Evolutionary conservation across 2,329 filamentous ascomycete species (phyloP).

Genomic region (Aotearoamyces nothofagi): DNA sequence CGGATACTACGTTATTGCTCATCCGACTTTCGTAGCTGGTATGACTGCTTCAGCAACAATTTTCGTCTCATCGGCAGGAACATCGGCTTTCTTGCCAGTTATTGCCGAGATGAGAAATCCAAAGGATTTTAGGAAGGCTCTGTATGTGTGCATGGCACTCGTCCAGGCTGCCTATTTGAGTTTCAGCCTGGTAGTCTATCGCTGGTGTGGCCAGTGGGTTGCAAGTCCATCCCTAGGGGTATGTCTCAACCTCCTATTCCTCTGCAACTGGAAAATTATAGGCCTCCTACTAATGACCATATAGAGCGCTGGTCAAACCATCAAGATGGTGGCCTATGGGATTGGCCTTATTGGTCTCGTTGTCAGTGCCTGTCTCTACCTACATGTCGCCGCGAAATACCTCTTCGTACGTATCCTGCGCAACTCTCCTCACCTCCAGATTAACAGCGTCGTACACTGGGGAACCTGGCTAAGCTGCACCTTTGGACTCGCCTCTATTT

Average conservation of each 20-base stretch:
- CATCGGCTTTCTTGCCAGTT: constrained; percentile 45
- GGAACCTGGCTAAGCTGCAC: constrained; percentile 32
- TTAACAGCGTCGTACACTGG: constrained; percentile 36
- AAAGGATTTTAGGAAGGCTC: constrained; percentile 41
- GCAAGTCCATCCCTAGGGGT: constrained; percentile 46
- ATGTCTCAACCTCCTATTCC: neutral
- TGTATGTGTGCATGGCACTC: constrained; percentile 41
- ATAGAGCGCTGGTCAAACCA: constrained; percentile 37
- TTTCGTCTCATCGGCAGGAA: constrained; percentile 42
- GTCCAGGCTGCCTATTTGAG: constrained; percentile 40
- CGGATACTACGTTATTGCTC: constrained; percentile 38
- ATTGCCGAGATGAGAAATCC: constrained; percentile 50
- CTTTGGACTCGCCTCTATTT: constrained; percentile 23
- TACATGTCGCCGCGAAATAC: constrained; percentile 37
- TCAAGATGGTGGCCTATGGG: constrained; percentile 48
- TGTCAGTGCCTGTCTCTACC: constrained; percentile 25
- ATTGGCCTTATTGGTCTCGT: constrained; percentile 38
- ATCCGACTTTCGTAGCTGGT: constrained; percentile 40
- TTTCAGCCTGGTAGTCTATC: constrained; percentile 37
- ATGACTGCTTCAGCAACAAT: constrained; percentile 43
- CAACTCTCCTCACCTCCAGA: constrained; percentile 32
- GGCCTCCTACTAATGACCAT: too few relatives aligned
- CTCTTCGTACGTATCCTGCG: constrained; percentile 38
- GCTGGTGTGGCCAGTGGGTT: constrained; percentile 46
- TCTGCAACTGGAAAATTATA: neutral